A percentile compares a stretch with the other conserved stretches of the same genome.
These are phyloP conservation scores for Metarhizium sp. DNA, from an alignment of 2,329 filamentous ascomycete genomes.

Conservation along the genomic window DNA sequence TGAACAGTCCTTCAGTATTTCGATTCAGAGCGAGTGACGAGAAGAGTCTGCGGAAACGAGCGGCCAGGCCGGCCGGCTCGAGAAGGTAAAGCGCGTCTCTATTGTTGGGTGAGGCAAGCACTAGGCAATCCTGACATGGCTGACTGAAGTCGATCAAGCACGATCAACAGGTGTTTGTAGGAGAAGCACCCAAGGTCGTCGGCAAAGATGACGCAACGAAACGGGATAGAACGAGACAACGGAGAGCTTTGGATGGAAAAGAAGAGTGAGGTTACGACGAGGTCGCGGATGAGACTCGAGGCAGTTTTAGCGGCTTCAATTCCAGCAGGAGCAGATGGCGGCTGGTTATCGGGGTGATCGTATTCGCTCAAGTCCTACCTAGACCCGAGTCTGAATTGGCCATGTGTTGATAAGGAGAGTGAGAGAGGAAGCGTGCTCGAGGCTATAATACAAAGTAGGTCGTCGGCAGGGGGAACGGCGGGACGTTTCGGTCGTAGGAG, in stretches of 20 bases:
- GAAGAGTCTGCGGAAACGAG: conserved; percentile 6
- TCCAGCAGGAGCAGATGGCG: background rate
- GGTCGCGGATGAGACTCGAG: background rate
- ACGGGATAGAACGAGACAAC: background rate
- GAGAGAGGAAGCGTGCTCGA: background rate
- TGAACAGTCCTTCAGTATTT: conserved; percentile 7
- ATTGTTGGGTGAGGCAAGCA: conserved; percentile 15
- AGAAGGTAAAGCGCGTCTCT: conserved; percentile 19
- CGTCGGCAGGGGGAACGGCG: background rate
- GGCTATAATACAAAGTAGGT: conserved; percentile 4
- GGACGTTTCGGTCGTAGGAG: background rate
- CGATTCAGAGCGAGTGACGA: conserved; percentile 13
- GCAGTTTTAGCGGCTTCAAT: background rate
- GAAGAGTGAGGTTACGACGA: background rate
- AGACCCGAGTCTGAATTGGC: background rate
- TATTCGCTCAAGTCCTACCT: background rate
- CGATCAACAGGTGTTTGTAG: background rate
- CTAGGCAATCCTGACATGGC: conserved; percentile 21
- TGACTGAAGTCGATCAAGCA: conserved; percentile 4
- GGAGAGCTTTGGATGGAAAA: background rate
- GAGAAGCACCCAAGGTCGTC: background rate
- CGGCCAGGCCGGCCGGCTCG: conserved; percentile 19
- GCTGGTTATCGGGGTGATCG: background rate
- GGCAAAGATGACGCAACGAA: background rate
- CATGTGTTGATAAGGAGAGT: background rate